Conservation (phyloP, 2,329 filamentous ascomycete species). For the Colletotrichum musae region DNA sequence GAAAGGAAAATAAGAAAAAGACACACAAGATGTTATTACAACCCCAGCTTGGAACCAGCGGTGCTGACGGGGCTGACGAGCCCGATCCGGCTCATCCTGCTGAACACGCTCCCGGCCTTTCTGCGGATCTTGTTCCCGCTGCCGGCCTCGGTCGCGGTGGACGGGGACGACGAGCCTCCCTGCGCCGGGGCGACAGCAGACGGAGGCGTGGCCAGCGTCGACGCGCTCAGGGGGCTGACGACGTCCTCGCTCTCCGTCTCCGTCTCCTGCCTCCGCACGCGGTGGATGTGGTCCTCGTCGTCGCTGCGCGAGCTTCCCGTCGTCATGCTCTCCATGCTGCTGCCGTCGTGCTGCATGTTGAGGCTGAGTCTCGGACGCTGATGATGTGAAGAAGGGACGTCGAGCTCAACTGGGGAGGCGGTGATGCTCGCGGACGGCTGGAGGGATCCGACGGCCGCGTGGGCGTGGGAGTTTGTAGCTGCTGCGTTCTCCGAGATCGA, state of each 20-base stretch:
- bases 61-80: constrained; percentile 32
- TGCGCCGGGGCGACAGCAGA: too few species aligned
- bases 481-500: constrained; percentile 15
- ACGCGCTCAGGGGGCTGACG: constrained; percentile 42
- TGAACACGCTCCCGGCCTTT: constrained; percentile 39
- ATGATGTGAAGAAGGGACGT: not conserved
- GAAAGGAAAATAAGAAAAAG: too few species aligned
- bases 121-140: constrained; percentile 27
- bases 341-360: constrained; percentile 26
- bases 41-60: constrained; percentile 9
- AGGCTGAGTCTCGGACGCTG: constrained; percentile 12
- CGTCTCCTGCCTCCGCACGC: constrained; percentile 26
- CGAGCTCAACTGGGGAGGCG: constrained; percentile 24
- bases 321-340: constrained; percentile 48
- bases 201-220: not conserved
- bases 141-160: not conserved
- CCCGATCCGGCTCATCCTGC: constrained; percentile 37
- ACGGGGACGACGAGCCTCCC: not conserved
- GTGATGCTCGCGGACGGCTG: not conserved
- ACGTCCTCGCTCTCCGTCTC: constrained; percentile 43
- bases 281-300: constrained; percentile 15
- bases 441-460: not conserved
- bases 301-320: constrained; percentile 46
- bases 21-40: not conserved
- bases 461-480: not conserved